phyloP scores from a whole-genome alignment of 768 basidiomycete species.

The Trametes elegans region DNA sequence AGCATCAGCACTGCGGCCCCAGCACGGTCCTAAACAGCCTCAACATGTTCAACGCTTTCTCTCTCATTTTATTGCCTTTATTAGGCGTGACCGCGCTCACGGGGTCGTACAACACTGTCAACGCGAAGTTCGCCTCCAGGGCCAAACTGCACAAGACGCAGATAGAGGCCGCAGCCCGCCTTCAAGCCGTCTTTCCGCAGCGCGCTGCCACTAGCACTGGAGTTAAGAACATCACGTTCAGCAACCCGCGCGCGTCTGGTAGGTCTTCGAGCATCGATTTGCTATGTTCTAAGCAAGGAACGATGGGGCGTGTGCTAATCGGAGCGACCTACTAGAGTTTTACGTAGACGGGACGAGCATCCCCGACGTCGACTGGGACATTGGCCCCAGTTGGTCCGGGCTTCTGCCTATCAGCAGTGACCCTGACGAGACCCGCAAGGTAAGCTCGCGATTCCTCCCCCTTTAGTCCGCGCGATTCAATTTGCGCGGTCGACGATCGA shows the following conservation, averaged over 20 bases:
- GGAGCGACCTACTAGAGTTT: slow-evolving; percentile 56
- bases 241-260: slow-evolving; percentile 64
- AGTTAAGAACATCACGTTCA: slow-evolving; percentile 69
- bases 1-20: too few relatives aligned
- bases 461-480: too few relatives aligned
- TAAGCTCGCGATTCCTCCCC: too few relatives aligned
- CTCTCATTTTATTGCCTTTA: slow-evolving; percentile 2
- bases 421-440: slow-evolving; percentile 66
- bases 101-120: neutral
- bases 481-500: too few relatives aligned
- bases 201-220: slow-evolving; percentile 9
- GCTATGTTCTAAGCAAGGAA: too few relatives aligned
- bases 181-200: slow-evolving; percentile 6
- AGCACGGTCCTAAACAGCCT: neutral
- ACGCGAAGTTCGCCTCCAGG: slow-evolving; percentile 30
- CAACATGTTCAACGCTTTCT: slow-evolving; percentile 7
- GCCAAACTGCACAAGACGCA: slow-evolving; percentile 45
- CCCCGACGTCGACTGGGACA: slow-evolving; percentile 68
- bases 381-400: slow-evolving; percentile 76
- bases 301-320: too few relatives aligned
- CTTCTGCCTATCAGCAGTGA: slow-evolving; percentile 65
- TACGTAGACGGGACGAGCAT: slow-evolving; percentile 65
- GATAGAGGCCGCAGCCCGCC: slow-evolving; percentile 47
- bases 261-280: neutral
- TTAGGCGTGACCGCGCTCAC: neutral